Evolutionary conservation across 2,329 filamentous ascomycete species (phyloP).

Genomic region (Zymoseptoria passerinii): DNA sequence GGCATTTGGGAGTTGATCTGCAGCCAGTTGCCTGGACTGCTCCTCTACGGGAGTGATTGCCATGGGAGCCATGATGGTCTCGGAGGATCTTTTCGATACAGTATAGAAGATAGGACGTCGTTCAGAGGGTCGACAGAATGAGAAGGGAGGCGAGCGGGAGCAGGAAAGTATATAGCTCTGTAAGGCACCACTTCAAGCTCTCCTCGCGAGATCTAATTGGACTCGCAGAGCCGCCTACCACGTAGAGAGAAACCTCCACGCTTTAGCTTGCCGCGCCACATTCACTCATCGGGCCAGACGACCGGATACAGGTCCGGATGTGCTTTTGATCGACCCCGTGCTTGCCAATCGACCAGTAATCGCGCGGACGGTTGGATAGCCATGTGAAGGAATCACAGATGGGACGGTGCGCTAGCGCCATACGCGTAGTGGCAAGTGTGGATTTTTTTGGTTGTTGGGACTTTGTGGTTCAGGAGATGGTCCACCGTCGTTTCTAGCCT

Average conservation of each 20-base stretch:
- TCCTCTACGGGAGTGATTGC: conserved; percentile 25
- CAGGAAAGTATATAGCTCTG: neutral
- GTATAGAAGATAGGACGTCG: neutral
- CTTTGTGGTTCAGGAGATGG: neutral
- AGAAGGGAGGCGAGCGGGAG: neutral
- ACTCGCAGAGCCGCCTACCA: neutral
- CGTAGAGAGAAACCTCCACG: neutral
- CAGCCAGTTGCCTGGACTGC: conserved; percentile 15
- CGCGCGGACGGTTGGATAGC: neutral
- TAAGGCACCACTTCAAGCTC: neutral
- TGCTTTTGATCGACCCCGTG: neutral
- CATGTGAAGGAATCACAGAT: neutral
- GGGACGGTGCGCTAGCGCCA: neutral
- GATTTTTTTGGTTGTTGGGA: neutral
- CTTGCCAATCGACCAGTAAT: neutral
- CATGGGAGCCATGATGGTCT: conserved; percentile 25
- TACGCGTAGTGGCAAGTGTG: neutral
- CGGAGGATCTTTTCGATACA: neutral
- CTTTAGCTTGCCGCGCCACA: neutral
- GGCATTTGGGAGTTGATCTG: conserved; percentile 7
- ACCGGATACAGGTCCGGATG: neutral
- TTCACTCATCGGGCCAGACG: neutral
- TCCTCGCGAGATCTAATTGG: neutral
- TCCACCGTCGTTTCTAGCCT: no score
- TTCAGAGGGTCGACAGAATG: neutral